phyloP scores from a whole-genome alignment of 1,139 yeast species.

The Protomyces arabidopsidicola region DNA sequence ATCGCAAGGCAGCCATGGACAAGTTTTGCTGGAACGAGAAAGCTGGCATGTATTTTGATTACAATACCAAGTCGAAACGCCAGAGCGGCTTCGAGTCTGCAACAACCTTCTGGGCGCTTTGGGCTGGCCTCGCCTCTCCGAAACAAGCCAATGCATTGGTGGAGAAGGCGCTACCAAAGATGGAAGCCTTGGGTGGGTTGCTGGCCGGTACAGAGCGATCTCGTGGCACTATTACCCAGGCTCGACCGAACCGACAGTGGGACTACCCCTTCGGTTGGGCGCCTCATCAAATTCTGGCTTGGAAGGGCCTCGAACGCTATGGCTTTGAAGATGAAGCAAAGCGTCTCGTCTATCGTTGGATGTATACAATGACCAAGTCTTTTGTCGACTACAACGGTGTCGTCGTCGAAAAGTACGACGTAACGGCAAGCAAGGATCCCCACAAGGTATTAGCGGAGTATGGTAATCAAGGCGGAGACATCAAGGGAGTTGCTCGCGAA shows the following conservation, averaged over 20 bases:
- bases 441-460: slow-evolving; percentile 94
- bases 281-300: slow-evolving; percentile 91
- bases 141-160: slow-evolving; percentile 71
- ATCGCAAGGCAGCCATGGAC: slow-evolving; percentile 55
- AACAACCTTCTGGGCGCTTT: slow-evolving; percentile 87
- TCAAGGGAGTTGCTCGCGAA: slow-evolving; percentile 90
- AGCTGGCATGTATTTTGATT: slow-evolving; percentile 77
- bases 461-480: slow-evolving; percentile 92
- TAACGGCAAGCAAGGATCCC: slow-evolving; percentile 74
- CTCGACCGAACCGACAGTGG: slow-evolving; percentile 90
- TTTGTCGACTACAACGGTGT: slow-evolving; percentile 93
- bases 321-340: slow-evolving; percentile 64
- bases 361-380: slow-evolving; percentile 81
- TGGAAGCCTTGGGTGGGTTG: slow-evolving; percentile 85
- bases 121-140: slow-evolving; percentile 70
- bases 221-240: slow-evolving; percentile 65
- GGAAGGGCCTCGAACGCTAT: slow-evolving; percentile 78
- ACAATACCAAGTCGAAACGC: slow-evolving; percentile 55
- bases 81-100: slow-evolving; percentile 77
- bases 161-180: slow-evolving; percentile 55
- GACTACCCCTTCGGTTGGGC: slow-evolving; percentile 99
- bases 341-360: slow-evolving; percentile 80
- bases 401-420: slow-evolving; percentile 93
- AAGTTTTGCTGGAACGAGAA: slow-evolving; percentile 81
- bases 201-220: slow-evolving; percentile 78